These are phyloP conservation scores for Botrytis byssoidea DNA, from an alignment of 2,329 filamentous ascomycete species.

Conservation along the genomic window DNA sequence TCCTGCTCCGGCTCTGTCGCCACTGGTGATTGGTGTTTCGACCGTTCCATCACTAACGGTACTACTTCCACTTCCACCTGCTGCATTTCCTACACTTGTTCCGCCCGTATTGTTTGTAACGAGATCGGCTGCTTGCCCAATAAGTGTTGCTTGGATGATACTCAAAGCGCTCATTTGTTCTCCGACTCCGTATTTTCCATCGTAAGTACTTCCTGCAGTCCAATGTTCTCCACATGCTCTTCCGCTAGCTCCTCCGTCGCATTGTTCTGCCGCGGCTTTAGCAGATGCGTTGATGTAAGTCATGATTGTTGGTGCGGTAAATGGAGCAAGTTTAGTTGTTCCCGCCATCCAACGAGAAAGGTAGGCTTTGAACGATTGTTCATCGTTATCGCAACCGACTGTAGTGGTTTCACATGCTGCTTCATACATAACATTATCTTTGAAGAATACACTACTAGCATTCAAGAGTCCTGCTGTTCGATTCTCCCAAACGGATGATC, in stretches of 20 bases:
- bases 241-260: conserved; percentile 51
- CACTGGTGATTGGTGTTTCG: conserved; percentile 41
- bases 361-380: conserved; percentile 63
- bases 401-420: conserved; percentile 57
- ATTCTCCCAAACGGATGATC: conserved; percentile 50
- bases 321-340: conserved; percentile 62
- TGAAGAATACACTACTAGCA: conserved; percentile 55
- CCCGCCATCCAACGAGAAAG: conserved; percentile 60
- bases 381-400: conserved; percentile 58
- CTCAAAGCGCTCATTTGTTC: conserved; percentile 71
- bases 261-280: conserved; percentile 49
- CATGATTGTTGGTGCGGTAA: conserved; percentile 54
- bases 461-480: conserved; percentile 56
- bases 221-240: conserved; percentile 61
- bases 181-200: conserved; percentile 61
- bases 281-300: conserved; percentile 55
- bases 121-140: conserved; percentile 44
- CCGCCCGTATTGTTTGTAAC: conserved; percentile 55
- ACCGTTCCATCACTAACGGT: conserved; percentile 3
- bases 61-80: conserved; percentile 26
- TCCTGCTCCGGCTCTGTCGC: conserved; percentile 66
- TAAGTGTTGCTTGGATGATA: conserved; percentile 60
- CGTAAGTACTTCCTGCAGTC: conserved; percentile 53
- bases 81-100: conserved; percentile 47
- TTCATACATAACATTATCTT: conserved; percentile 60